A percentile compares a stretch with the other conserved stretches of the same genome.
phyloP scores from a whole-genome alignment of 148 eudicot species.

The Rhododendron simsii region DNA sequence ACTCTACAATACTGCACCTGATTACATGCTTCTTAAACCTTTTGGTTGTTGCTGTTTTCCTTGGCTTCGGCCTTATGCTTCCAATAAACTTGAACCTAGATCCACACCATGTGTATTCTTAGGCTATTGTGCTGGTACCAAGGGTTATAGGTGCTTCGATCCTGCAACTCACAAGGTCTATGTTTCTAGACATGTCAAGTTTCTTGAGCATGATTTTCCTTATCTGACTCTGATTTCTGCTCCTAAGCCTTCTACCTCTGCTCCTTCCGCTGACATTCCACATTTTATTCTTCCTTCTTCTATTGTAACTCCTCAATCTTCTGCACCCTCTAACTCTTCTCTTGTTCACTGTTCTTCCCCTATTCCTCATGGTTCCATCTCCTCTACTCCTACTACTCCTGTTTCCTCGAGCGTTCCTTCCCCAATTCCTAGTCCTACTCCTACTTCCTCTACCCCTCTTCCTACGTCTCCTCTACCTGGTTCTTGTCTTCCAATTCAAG shows the following conservation, averaged over 20 bases:
- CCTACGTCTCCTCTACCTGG: no score
- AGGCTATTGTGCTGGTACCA: not conserved
- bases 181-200: not conserved
- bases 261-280: not conserved
- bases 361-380: no score
- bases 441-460: no score
- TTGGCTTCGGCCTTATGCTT: not conserved
- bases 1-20: no score
- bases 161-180: not conserved
- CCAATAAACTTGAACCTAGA: not conserved
- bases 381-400: no score
- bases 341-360: not conserved
- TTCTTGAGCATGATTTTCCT: no score
- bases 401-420: not conserved
- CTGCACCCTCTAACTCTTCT: not conserved
- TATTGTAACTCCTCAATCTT: no score
- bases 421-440: no score
- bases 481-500: no score
- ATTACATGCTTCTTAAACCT: no score
- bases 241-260: not conserved
- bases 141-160: not conserved
- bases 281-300: not conserved
- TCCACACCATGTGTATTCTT: not conserved
- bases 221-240: no score
- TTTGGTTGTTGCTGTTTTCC: not conserved